Base-by-base conservation (phyloP, 2,329 filamentous ascomycete species). In the Sphaerostilbella broomeana region DNA sequence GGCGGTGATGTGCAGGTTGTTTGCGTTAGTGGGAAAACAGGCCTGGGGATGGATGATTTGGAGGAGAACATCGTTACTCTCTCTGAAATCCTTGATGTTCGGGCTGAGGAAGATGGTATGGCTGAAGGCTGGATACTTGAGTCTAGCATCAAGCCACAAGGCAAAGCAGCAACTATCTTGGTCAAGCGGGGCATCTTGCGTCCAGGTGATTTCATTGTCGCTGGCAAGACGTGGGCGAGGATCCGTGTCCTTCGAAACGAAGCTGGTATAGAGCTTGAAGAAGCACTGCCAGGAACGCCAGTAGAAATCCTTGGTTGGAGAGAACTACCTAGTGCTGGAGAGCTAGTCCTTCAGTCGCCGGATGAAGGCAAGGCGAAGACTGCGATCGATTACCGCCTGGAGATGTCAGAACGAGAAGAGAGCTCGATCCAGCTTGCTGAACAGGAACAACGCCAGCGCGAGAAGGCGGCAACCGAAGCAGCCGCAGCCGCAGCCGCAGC, bases 281-380 rank as follows among this genome's bases (percentile, higher is more conserved):
- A 87, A 60, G 89, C 87, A 11, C 78, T 81, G 0, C 94, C 92
- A 0, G 92, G 92, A 24, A 92, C 82, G 19, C 88, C 94, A 0
- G 85, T 95, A 3, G 87, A 97, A 61, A 78, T 98, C 15, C 79
- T 95, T 46, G 92, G 92, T n/a, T 98, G 92, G 92, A 81, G 81
- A 51, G 81, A 87, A 48, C 61, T 76, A 6, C 90, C 92, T 1
- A 73, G 76, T 17, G 90, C 92, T 1, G 94, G 94, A 35, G 86
- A 94, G 52, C 79, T 87, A 65, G 82, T 94, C 7, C 70, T 98
- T 1, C 85, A 97, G 63, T 86, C 89, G 1, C 69, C 75, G 0
- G 79, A 81, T 49, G 89, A 97, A 63, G 75, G 79, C 44, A 81
- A 76, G 46, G 92, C 88, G 24, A 86, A 86, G 53, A 74, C 72